Conservation (phyloP, 345 rosid species). For the Aquilaria malaccensis region DNA sequence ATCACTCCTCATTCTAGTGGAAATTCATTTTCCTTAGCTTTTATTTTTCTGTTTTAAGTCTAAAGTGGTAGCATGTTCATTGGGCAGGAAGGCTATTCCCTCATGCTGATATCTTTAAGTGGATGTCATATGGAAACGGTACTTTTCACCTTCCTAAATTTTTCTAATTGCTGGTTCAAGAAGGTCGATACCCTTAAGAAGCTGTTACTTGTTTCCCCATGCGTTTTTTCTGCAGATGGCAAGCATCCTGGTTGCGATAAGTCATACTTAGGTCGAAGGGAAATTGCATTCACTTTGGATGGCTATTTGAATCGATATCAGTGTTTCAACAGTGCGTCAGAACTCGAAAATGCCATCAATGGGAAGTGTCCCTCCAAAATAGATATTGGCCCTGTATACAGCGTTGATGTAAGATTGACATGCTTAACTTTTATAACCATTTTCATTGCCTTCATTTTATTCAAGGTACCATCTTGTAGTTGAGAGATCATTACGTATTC, state of each 20-base stretch:
- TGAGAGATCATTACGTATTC: background rate
- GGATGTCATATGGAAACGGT: conserved; percentile 96
- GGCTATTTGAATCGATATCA: conserved; percentile 53
- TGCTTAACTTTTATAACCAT: background rate
- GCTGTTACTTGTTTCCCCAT: conserved; percentile 1
- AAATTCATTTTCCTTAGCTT: background rate
- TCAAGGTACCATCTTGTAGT: background rate
- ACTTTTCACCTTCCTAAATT: conserved; percentile 4
- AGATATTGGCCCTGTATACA: conserved; percentile 86
- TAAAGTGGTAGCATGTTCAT: background rate
- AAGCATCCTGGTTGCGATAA: conserved; percentile 89
- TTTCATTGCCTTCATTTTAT: background rate
- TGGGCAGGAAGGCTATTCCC: conserved; percentile 83
- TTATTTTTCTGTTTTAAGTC: background rate
- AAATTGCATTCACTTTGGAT: conserved; percentile 83
- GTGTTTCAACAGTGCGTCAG: conserved; percentile 55
- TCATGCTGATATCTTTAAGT: conserved; percentile 63
- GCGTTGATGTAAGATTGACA: conserved; percentile 54
- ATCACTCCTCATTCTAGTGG: background rate
- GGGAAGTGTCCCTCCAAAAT: conserved; percentile 71
- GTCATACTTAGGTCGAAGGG: conserved; percentile 66
- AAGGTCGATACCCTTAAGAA: too few species aligned
- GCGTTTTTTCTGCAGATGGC: conserved; percentile 46
- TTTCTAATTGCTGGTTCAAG: too few species aligned
- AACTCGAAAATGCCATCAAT: conserved; percentile 56